Base-by-base conservation (phyloP, 768 basidiomycete genomes). In the Podaxis sp. region DNA sequence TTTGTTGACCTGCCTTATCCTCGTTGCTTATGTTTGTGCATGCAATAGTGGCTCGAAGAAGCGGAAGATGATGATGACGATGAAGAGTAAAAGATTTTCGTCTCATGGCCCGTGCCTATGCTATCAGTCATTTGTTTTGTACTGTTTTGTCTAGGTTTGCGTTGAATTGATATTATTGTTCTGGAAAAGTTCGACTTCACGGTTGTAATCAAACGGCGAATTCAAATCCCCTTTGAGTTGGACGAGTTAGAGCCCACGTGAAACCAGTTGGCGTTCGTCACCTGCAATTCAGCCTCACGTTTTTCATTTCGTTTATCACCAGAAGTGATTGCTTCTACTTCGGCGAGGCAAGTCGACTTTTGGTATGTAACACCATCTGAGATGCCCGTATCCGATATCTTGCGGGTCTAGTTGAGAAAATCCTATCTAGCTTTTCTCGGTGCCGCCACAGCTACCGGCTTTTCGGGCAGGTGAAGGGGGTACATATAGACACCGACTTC, bases 1-100 rank as follows among this genome's bases (percentile, higher is more conserved):
- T 26, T 3, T 30, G 30, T 22, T 60, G 28, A 42, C 38, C 22
- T 58, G 24, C 12, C 40, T 57, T 40, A 57, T 17, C 55, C 28
- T 56, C 2, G n/a, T 13, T 57, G 30, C 11, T 19, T 59, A 60
- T 68, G 15, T 61, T 66, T 59, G 57, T 36, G 17, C 17, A 40
- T 52, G n/a, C 42, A 53, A 22, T 66, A 91, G 87, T 96, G 94
- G 94, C 84, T 96, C 19, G 89, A 87, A 61, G 92, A 94, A 73
- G 94, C 94, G 7, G 93, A 95, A 28, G 89, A 89, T 67, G 90
- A 90, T 58, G 87, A 87, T 24, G 59, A 61, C 26, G 59, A 61
- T 28, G 58, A 51, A 9, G 49, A 52, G 36, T 59, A 24, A 51
- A 53, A 8, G 9, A 17, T 12, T 61, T 52, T 7, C 4, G 49